Base-by-base conservation (phyloP, 257 asterid species). In the Phtheirospermum japonicum region DNA sequence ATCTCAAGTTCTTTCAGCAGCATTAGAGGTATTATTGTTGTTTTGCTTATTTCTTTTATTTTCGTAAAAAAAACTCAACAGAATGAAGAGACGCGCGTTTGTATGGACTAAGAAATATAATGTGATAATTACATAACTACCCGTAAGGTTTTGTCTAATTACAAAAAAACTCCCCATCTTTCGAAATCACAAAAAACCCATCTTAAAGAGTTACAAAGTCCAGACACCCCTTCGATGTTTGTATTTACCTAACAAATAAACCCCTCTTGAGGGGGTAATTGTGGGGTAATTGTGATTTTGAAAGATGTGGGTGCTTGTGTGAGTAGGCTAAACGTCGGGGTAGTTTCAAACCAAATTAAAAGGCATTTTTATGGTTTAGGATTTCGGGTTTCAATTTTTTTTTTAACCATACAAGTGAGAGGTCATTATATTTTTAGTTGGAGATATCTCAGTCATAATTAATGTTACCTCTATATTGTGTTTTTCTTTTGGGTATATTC, bases 1-100 rank as follows among this genome's bases (percentile, higher is more conserved):
- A 73, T 78, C 92, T 76, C 99, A 93, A 79, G 97, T 87, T 78
- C 90, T 93, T 63, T 89, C 99, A 18, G 96, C 99, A n/a, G 96
- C 95, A 55, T 83, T 93, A 54, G 95, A 80, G 99, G 99, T 93
- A 78, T 57, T 18, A 4, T 49, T 52, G 13, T 68, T 56, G 13
- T 68, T 56, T 39, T 23, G 28, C 53, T 7, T 45, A 16, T 20
- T 37, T 56, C 43, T 62, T 67, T 34, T 61, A 34, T 34, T 45
- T 64, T 43, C 45, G 49, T 42, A 40, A 61, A 48, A 14, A 46
- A 18, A 17, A 36, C 8, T 70, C 30, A 59, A 36, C 10, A 30
- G 13, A 30, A 20, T 46, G 36, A 45, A 61, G 34, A 57, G 12
- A 31, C 19, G 10, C 7, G 51, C 46, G 28, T 62, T 20, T 62